phyloP scores from a whole-genome alignment of 768 basidiomycete genomes.

The Lentinula boryana region DNA sequence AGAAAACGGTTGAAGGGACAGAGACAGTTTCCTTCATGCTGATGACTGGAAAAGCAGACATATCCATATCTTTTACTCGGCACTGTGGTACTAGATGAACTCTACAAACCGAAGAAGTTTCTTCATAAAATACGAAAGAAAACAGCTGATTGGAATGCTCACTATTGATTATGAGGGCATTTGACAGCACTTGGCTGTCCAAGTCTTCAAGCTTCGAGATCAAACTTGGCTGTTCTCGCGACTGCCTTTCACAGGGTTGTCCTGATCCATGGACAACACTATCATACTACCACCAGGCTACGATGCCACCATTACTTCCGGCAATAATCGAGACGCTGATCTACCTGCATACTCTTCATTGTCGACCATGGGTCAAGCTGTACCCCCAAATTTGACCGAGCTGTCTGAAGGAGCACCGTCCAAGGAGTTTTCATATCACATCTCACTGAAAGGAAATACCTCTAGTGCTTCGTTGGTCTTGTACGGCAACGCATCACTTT shows the following conservation, averaged over 20 bases:
- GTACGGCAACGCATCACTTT: constrained; percentile 27
- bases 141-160: no score
- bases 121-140: no score
- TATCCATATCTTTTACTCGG: no score
- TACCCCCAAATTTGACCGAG: background rate
- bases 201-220: no score
- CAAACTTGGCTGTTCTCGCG: no score
- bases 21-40: no score
- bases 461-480: constrained; percentile 34
- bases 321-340: background rate
- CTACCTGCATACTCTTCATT: constrained; percentile 3
- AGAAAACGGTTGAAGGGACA: no score
- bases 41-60: no score
- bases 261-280: background rate
- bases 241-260: background rate
- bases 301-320: background rate
- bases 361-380: background rate
- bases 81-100: no score
- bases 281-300: background rate
- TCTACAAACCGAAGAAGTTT: no score
- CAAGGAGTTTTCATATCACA: background rate
- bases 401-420: background rate
- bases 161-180: no score
- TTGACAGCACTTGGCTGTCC: no score
- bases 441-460: background rate